Base-by-base conservation (phyloP, 1,284 basidiomycete genomes). In the Hemileia vastatrix region DNA sequence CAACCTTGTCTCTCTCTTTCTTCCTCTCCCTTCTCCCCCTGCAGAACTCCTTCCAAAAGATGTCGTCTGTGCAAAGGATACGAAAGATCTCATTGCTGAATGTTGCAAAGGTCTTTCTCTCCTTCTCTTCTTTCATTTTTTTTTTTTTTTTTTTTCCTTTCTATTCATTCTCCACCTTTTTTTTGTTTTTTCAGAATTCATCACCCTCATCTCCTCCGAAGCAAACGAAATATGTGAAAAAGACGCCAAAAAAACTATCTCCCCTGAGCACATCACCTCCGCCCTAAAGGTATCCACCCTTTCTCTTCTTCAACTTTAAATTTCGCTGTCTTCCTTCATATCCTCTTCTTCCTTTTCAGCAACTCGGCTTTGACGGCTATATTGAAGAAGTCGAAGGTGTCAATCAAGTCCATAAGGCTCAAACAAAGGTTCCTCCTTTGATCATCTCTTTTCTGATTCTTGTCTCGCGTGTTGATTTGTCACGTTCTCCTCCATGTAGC, bases 191-290 rank as follows among this genome's bases (percentile, higher is more conserved):
- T 40, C 67, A 96, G 94, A 99, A 81, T 99, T 97, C 78, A 94
- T 99, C 70, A 90, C 96, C 75, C 79, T 98, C 74, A 87, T 99
- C 73, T 95, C 95, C 13, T 93, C 93, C 5, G 92, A 97, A 77
- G 88, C 93, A 57, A 98, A 98, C 77, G 91, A 96, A 69, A 90
- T 96, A 64, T 99, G 95, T 77, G 95, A 98, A 74, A 86, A 90
- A 76, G 91, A 93, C 72, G 87, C 88, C n/a, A 97, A 97, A 80
- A 99, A 98, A 81, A 99, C 94, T 0, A 98, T 99, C 70, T 90
- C 92, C 3, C 94, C 95, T 1, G 94, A 99, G 73, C 94, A 99
- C 74, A 93, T 98, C 52, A 86, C 96, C 48, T 81, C 83, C 40
- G 95, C 94, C 4, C 80, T 99, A 56, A 90, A 91, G 80, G 91